These are phyloP conservation scores for Solioccasus polychromus DNA, from an alignment of 768 basidiomycete genomes.

Conservation along the genomic window DNA sequence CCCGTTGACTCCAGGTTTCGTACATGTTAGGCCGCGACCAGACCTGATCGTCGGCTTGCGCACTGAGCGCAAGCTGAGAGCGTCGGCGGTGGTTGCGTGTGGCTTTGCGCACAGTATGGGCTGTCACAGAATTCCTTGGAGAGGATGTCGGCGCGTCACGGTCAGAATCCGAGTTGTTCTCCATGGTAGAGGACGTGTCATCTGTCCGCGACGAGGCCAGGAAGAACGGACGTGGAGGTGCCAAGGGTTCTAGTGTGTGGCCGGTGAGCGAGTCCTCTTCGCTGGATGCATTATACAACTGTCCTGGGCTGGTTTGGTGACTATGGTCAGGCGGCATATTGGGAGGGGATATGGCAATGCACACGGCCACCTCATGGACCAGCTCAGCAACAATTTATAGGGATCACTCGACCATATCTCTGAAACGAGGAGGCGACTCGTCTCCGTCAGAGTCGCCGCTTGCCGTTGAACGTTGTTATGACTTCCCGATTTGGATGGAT, in stretches of 20 bases:
- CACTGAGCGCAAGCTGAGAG: slow-evolving; percentile 24
- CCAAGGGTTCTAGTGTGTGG: slow-evolving; percentile 17
- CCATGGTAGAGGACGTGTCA: slow-evolving; percentile 22
- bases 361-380: slow-evolving; percentile 4
- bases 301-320: slow-evolving; percentile 12
- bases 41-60: slow-evolving; percentile 17
- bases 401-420: background rate
- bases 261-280: slow-evolving; percentile 26
- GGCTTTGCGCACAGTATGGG: slow-evolving; percentile 17
- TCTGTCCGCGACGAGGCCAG: slow-evolving; percentile 23
- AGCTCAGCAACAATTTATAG: slow-evolving; percentile 1
- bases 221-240: slow-evolving; percentile 40
- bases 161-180: slow-evolving; percentile 31
- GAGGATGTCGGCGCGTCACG: slow-evolving; percentile 22
- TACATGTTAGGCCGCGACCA: slow-evolving; percentile 16
- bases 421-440: slow-evolving; percentile 8
- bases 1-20: slow-evolving; percentile 3
- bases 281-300: slow-evolving; percentile 20
- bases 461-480: too few species aligned
- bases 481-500: slow-evolving; percentile 17
- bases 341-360: too few species aligned
- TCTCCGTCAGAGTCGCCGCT: slow-evolving; percentile 7
- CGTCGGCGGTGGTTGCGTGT: slow-evolving; percentile 23
- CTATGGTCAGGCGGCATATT: slow-evolving; percentile 14
- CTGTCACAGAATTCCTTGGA: too few species aligned